Evolutionary conservation across 768 basidiomycete species (phyloP).

Genomic region (Auricularia cornea): DNA sequence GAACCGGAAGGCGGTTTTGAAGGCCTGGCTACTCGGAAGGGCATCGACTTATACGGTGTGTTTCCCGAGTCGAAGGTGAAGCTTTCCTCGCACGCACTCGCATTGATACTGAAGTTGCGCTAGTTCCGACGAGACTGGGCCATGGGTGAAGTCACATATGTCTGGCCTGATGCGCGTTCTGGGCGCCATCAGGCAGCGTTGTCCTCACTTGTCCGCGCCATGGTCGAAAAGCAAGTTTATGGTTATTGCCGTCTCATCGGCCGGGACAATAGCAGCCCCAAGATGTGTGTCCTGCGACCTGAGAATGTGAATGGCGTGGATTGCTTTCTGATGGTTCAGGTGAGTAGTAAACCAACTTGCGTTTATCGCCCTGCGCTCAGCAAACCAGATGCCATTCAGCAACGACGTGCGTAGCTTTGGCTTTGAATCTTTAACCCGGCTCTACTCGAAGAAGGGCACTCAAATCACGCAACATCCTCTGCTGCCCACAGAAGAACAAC

Average conservation of each 20-base stretch:
- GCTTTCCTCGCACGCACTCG: not conserved
- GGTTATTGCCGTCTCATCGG: conserved; percentile 78
- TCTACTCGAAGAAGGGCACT: conserved; percentile 71
- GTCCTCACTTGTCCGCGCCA: conserved; percentile 79
- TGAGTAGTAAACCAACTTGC: conserved; percentile 31
- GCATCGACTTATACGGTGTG: conserved; percentile 85
- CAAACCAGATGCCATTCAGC: conserved; percentile 79
- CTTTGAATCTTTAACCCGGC: conserved; percentile 70
- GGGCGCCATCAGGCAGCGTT: conserved; percentile 73
- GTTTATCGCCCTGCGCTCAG: not conserved
- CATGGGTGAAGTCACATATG: conserved; percentile 79
- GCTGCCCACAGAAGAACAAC: conserved; percentile 70
- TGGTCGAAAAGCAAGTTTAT: conserved; percentile 52
- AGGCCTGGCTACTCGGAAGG: conserved; percentile 63
- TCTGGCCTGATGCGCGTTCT: conserved; percentile 66
- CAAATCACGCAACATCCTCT: conserved; percentile 67
- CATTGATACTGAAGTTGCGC: not conserved
- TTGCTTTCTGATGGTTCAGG: conserved; percentile 78
- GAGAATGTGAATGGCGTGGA: conserved; percentile 58
- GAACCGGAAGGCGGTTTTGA: conserved; percentile 81
- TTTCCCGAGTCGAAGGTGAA: conserved; percentile 54
- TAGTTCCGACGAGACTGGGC: conserved; percentile 77
- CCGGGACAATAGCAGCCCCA: conserved; percentile 66
- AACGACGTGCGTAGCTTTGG: conserved; percentile 86
- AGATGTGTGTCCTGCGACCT: conserved; percentile 74